Percentiles rank a stretch among this genome's conserved stretches.
Conservation (phyloP, 2,329 filamentous ascomycete species). For the Ambrosiella cleistominuta region DNA sequence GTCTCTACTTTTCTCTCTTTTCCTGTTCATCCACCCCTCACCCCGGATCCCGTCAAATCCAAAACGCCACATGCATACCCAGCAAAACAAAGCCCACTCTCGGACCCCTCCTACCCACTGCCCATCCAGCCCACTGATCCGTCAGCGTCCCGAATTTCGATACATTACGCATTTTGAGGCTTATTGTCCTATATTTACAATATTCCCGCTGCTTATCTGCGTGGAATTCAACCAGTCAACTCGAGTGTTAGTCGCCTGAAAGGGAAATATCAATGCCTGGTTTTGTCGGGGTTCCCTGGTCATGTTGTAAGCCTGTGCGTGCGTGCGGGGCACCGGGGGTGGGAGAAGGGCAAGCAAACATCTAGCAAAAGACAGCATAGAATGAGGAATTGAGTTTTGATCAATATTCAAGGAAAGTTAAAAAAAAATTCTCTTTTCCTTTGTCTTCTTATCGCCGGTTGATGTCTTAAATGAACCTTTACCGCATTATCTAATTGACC, state of each 20-base stretch:
- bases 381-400: too few species aligned
- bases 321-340: background rate
- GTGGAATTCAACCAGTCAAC: background rate
- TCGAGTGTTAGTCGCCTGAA: slow-evolving; percentile 5
- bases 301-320: background rate
- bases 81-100: background rate
- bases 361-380: too few species aligned
- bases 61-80: background rate
- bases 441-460: too few species aligned
- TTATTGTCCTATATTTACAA: background rate
- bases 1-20: background rate
- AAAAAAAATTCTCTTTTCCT: too few species aligned
- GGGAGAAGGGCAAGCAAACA: too few species aligned
- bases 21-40: background rate
- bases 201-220: background rate
- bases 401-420: too few species aligned
- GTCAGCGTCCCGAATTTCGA: background rate
- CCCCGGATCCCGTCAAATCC: background rate
- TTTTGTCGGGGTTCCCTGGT: background rate
- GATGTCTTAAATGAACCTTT: too few species aligned
- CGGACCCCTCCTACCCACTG: background rate
- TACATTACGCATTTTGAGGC: background rate
- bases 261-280: background rate
- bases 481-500: too few species aligned
- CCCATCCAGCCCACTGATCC: background rate